Conservation (phyloP, 2,329 filamentous ascomycete genomes). For the Cladosporium velox region DNA sequence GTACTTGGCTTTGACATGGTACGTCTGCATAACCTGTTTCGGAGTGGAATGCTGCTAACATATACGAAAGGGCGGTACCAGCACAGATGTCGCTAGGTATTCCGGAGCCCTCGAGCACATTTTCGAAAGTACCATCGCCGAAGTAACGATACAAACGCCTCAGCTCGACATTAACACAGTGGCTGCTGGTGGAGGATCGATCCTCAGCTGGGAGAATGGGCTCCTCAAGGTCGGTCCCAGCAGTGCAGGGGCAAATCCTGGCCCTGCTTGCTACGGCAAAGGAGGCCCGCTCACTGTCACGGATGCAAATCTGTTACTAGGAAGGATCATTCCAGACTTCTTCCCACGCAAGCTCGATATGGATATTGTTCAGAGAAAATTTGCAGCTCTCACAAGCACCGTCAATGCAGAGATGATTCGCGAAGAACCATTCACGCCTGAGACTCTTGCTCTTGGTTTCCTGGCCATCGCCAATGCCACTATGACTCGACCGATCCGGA, state of each 20-base stretch:
- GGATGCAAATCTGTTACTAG: constrained; percentile 40
- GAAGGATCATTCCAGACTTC: constrained; percentile 35
- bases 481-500: constrained; percentile 83
- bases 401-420: constrained; percentile 58
- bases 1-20: constrained; percentile 65
- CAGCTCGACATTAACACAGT: constrained; percentile 31
- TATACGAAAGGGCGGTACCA: constrained; percentile 28
- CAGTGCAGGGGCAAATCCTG: constrained; percentile 34
- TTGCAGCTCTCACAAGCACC: constrained; percentile 25
- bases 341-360: constrained; percentile 37
- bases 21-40: constrained; percentile 18
- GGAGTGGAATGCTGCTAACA: neutral
- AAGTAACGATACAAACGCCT: constrained; percentile 25
- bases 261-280: constrained; percentile 40
- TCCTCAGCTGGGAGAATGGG: constrained; percentile 26
- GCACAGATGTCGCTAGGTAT: constrained; percentile 26
- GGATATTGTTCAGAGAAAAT: constrained; percentile 24
- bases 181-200: constrained; percentile 28
- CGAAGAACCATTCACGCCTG: constrained; percentile 58
- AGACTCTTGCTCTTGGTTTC: constrained; percentile 74
- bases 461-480: constrained; percentile 82
- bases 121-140: constrained; percentile 27
- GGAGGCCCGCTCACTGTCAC: constrained; percentile 40
- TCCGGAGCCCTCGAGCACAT: constrained; percentile 25
- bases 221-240: constrained; percentile 28